Evolutionary conservation across 1,139 yeast species (phyloP).

Genomic region (Meyerozyma elateridarum): DNA sequence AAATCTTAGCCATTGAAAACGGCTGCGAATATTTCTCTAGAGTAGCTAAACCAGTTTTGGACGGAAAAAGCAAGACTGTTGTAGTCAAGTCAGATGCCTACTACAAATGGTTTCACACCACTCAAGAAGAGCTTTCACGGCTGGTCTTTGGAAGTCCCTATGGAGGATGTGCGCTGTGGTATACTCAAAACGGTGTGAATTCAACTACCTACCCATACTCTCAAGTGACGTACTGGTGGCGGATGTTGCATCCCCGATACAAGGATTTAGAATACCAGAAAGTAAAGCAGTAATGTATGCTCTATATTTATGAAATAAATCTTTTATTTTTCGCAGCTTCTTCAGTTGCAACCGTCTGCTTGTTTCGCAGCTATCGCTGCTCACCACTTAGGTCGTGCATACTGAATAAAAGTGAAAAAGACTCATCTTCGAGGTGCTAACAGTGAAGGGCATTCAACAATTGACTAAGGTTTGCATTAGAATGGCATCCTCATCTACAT

Average conservation of each 20-base stretch:
- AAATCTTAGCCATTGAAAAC: slow-evolving; percentile 39
- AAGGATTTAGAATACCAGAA: slow-evolving; percentile 19
- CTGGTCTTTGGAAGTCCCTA: slow-evolving; percentile 37
- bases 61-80: slow-evolving; percentile 27
- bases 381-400: too few relatives aligned
- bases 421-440: too few relatives aligned
- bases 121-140: slow-evolving; percentile 24
- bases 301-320: too few relatives aligned
- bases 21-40: slow-evolving; percentile 23
- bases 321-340: too few relatives aligned
- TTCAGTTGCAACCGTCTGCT: too few relatives aligned
- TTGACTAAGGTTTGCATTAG: too few relatives aligned
- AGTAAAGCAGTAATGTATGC: neutral
- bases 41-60: slow-evolving; percentile 24
- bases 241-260: slow-evolving; percentile 25
- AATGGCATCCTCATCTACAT: slow-evolving; percentile 30
- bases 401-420: too few relatives aligned
- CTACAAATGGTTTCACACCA: slow-evolving; percentile 30
- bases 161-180: slow-evolving; percentile 46
- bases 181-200: slow-evolving; percentile 25
- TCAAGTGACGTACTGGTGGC: slow-evolving; percentile 31
- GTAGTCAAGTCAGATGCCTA: slow-evolving; percentile 30
- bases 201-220: slow-evolving; percentile 38
- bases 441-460: too few relatives aligned
- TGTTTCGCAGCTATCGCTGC: too few relatives aligned